Evolutionary conservation across 164 flowering plant species (phyloP).

Genomic region (Vitis labrusca): DNA sequence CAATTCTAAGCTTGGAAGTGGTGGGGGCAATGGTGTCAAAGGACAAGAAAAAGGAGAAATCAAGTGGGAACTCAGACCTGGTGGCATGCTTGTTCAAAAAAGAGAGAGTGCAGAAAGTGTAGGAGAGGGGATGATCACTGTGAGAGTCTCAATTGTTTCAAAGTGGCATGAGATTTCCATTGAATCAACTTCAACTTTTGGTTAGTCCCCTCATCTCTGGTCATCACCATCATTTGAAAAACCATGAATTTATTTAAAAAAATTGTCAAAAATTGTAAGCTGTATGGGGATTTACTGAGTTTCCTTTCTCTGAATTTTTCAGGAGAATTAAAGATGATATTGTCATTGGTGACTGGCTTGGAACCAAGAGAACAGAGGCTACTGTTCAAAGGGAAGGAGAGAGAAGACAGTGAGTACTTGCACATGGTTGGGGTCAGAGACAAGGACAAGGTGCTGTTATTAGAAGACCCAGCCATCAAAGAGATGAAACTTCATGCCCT

Average conservation of each 20-base stretch:
- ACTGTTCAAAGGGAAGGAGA: slow-evolving; percentile 78
- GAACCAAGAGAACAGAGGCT: slow-evolving; percentile 79
- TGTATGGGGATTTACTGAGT: not conserved
- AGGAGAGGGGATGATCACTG: slow-evolving; percentile 48
- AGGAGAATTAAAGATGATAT: slow-evolving; percentile 79
- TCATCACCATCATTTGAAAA: too few species aligned
- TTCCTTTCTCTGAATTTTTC: not conserved
- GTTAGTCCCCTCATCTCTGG: slow-evolving; percentile 29
- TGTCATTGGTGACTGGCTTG: slow-evolving; percentile 60
- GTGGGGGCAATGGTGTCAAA: slow-evolving; percentile 5
- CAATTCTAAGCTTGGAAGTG: slow-evolving; percentile 41
- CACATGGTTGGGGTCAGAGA: slow-evolving; percentile 90
- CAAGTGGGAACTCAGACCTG: slow-evolving; percentile 86
- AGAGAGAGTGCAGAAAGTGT: slow-evolving; percentile 42
- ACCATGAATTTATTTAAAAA: too few species aligned
- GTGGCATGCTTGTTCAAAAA: slow-evolving; percentile 93
- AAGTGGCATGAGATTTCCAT: slow-evolving; percentile 71
- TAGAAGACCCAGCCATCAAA: slow-evolving; percentile 73
- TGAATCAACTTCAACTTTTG: slow-evolving; percentile 80
- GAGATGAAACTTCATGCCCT: slow-evolving; percentile 55
- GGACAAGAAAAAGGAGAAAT: slow-evolving; percentile 37
- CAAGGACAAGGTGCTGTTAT: slow-evolving; percentile 72
- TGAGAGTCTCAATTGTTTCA: slow-evolving; percentile 64
- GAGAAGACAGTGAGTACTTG: slow-evolving; percentile 64
- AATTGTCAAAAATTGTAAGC: too few species aligned